phyloP scores from a whole-genome alignment of 768 basidiomycete genomes.

The Termitomyces sp. region DNA sequence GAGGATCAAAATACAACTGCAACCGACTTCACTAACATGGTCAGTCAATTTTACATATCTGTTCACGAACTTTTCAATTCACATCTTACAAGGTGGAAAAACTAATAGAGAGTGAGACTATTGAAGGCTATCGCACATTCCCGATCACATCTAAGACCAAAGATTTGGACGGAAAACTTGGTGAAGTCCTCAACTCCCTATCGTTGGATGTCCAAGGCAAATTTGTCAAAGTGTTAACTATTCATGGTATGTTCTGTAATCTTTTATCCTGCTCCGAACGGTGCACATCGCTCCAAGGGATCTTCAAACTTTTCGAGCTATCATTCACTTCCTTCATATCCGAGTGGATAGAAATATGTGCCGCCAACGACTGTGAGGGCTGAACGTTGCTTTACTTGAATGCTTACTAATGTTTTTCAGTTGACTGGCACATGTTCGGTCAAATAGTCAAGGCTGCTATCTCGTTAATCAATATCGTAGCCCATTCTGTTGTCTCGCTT shows the following conservation, averaged over 20 bases:
- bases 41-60: conserved; percentile 24
- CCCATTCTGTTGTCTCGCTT: conserved; percentile 26
- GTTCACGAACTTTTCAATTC: neutral
- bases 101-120: conserved; percentile 38
- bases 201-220: conserved; percentile 57
- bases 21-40: conserved; percentile 61
- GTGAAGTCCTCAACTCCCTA: conserved; percentile 35
- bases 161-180: conserved; percentile 59
- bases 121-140: conserved; percentile 42
- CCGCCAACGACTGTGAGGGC: conserved; percentile 44
- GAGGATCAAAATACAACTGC: conserved; percentile 32
- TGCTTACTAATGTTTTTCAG: conserved; percentile 26
- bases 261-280: neutral
- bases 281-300: conserved; percentile 20
- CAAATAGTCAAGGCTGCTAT: conserved; percentile 40
- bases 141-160: conserved; percentile 47
- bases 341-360: conserved; percentile 47
- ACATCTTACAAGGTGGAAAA: conserved; percentile 41
- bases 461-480: conserved; percentile 36
- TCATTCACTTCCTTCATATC: conserved; percentile 35
- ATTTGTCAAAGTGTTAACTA: conserved; percentile 43
- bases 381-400: neutral
- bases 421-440: conserved; percentile 55
- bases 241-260: conserved; percentile 37
- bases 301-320: conserved; percentile 41